Evolutionary conservation across 202 grass and related monocot species (phyloP).

Genomic region (Setaria viridis): DNA sequence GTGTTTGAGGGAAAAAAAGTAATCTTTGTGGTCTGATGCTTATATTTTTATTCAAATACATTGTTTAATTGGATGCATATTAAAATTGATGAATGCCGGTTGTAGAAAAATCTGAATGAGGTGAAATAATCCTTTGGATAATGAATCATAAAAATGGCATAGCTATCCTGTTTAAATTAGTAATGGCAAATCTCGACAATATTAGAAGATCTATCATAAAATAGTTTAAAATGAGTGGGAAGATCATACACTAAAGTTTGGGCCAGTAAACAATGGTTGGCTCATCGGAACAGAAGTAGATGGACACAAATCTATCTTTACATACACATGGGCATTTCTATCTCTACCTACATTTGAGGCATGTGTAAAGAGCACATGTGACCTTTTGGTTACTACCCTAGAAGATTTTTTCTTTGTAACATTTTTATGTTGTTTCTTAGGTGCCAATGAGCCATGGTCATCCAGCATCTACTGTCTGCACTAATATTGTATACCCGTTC

Average conservation of each 20-base stretch:
- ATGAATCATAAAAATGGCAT: neutral
- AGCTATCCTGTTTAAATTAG: neutral
- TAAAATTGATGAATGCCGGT: neutral
- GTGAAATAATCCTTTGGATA: neutral
- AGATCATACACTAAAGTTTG: neutral
- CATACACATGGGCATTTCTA: neutral
- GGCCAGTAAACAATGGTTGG: neutral
- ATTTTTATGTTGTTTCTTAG: constrained; percentile 2
- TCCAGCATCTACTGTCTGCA: neutral
- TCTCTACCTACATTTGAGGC: neutral
- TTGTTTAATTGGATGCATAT: neutral
- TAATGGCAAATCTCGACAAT: neutral
- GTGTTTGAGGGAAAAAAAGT: neutral
- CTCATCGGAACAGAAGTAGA: neutral
- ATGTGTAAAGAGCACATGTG: neutral
- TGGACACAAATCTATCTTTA: neutral
- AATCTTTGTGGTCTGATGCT: neutral
- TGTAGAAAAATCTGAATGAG: neutral
- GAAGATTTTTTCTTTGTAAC: neutral
- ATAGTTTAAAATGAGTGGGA: neutral
- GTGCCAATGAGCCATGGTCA: neutral
- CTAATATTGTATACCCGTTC: constrained; percentile 2
- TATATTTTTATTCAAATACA: neutral
- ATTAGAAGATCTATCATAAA: neutral
- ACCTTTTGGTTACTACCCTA: constrained; percentile 1